Conservation (phyloP, 1,139 yeast genomes). For the Suhomyces terraborum region DNA sequence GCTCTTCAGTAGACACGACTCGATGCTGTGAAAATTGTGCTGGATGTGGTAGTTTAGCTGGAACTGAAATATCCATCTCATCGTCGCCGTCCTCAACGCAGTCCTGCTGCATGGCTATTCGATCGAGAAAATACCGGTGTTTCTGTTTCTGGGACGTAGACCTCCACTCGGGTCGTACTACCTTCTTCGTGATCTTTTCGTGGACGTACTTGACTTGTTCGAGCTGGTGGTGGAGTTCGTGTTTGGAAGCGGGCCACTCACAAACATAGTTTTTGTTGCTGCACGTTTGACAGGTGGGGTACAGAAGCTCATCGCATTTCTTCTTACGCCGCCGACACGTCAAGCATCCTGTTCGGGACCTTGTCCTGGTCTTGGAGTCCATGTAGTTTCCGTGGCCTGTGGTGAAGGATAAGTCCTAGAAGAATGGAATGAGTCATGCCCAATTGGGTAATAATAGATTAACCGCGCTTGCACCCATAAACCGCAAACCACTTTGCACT, state of each 20-base stretch:
- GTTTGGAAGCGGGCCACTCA: constrained; percentile 36
- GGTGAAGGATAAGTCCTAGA: not conserved
- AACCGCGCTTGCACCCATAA: constrained; percentile 32
- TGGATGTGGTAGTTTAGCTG: not conserved
- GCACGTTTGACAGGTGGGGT: constrained; percentile 39
- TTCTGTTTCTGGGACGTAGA: constrained; percentile 8
- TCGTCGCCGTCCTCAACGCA: constrained; percentile 36
- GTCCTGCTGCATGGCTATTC: constrained; percentile 48
- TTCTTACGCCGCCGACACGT: constrained; percentile 44
- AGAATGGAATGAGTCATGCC: constrained; percentile 22
- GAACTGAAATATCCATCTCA: too few relatives aligned
- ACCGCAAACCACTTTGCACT: constrained; percentile 3
- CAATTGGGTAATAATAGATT: constrained; percentile 29
- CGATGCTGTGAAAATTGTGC: too few relatives aligned
- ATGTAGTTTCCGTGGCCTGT: constrained; percentile 1
- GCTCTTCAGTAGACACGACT: too few relatives aligned
- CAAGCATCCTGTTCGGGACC: constrained; percentile 44
- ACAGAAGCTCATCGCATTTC: constrained; percentile 44
- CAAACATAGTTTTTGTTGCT: constrained; percentile 28
- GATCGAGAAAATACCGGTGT: constrained; percentile 28
- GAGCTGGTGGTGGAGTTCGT: constrained; percentile 28
- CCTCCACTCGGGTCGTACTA: constrained; percentile 6
- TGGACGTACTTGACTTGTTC: constrained; percentile 30
- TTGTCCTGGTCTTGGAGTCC: constrained; percentile 15
- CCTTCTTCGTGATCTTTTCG: constrained; percentile 1